Evolutionary conservation across 345 rosid genomes (phyloP).

Genomic region (Microcos paniculata): DNA sequence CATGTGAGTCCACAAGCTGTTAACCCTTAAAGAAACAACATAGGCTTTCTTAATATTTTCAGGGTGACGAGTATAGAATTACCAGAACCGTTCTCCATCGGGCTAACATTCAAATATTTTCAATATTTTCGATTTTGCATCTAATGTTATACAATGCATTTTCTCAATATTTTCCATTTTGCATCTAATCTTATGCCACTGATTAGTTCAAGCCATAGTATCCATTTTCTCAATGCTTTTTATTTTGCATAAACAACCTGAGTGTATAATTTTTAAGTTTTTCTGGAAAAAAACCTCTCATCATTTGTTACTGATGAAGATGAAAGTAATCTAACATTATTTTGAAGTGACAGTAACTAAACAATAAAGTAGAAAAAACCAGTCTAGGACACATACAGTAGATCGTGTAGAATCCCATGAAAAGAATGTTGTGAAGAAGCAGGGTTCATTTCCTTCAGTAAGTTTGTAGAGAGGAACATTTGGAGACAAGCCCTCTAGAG

Average conservation of each 20-base stretch:
- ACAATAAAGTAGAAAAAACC: constrained; percentile 8
- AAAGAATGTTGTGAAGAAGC: constrained; percentile 87
- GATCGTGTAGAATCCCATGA: constrained; percentile 90
- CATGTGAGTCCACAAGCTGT: background rate
- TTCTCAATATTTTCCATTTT: no score
- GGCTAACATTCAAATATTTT: constrained; percentile 5
- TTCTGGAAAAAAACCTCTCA: no score
- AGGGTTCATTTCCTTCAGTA: constrained; percentile 95
- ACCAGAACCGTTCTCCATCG: constrained; percentile 4
- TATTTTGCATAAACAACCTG: constrained; percentile 6
- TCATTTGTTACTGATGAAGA: constrained; percentile 1
- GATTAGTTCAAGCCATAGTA: background rate
- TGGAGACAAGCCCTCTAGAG: constrained; percentile 79
- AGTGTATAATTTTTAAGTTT: background rate
- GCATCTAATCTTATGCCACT: background rate
- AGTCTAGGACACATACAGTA: constrained; percentile 45
- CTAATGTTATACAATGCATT: no score
- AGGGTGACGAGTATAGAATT: background rate
- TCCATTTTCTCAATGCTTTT: background rate
- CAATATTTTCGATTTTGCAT: background rate
- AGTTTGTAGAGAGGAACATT: constrained; percentile 88
- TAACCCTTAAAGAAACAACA: constrained; percentile 7
- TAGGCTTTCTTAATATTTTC: background rate
- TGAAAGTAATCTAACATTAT: background rate
- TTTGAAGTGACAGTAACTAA: constrained; percentile 1